Conservation (phyloP, 345 rosid species). For the Stellera chamaejasme region DNA sequence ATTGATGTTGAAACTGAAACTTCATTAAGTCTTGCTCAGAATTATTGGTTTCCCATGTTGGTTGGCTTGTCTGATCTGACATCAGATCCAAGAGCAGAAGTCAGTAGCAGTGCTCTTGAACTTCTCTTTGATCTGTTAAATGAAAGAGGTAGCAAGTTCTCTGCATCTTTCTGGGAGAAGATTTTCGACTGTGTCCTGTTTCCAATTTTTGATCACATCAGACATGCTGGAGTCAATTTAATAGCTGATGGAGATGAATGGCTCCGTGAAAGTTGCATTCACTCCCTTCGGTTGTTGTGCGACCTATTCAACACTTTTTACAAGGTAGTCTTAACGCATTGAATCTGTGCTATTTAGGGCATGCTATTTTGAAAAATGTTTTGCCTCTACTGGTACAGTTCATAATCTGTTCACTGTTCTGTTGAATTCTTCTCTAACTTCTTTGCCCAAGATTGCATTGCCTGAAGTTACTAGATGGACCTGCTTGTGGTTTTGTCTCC, state of each 20-base stretch:
- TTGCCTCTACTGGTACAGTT: no score
- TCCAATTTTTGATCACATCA: slow-evolving; percentile 73
- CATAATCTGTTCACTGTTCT: no score
- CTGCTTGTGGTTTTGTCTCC: slow-evolving; percentile 12
- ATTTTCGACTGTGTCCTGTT: slow-evolving; percentile 68
- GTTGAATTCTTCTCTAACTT: no score
- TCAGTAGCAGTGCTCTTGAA: slow-evolving; percentile 69
- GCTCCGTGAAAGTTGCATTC: slow-evolving; percentile 69
- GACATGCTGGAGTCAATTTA: slow-evolving; percentile 53
- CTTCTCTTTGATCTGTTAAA: slow-evolving; percentile 71
- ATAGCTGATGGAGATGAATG: slow-evolving; percentile 53
- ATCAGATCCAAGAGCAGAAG: slow-evolving; percentile 61
- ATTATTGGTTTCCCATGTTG: slow-evolving; percentile 77
- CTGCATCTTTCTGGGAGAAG: slow-evolving; percentile 71
- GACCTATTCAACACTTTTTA: slow-evolving; percentile 80
- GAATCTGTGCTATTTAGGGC: slow-evolving; percentile 17
- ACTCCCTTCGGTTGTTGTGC: slow-evolving; percentile 76
- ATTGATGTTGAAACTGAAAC: slow-evolving; percentile 33
- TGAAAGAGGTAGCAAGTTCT: slow-evolving; percentile 71
- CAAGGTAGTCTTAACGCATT: slow-evolving; percentile 38
- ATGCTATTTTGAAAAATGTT: no score
- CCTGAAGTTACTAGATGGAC: slow-evolving; percentile 6
- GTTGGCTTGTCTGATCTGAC: slow-evolving; percentile 75
- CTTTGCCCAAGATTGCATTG: neutral
- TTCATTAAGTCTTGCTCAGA: slow-evolving; percentile 54